phyloP scores from a whole-genome alignment of 495 filamentous ascomycete species.

The Talaromyces trachyspermus region DNA sequence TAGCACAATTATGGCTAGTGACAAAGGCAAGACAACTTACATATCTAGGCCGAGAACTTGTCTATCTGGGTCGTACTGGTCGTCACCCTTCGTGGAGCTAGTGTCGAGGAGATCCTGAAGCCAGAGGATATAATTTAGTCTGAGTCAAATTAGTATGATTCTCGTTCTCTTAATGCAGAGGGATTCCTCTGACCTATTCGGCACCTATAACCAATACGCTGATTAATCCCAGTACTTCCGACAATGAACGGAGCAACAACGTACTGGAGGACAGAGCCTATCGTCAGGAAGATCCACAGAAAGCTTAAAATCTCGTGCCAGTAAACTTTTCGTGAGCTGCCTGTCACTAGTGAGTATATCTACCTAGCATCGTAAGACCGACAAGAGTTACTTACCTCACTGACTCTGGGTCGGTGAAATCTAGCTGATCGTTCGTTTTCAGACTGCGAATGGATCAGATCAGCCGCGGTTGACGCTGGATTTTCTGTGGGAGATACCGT shows the following conservation, averaged over 20 bases:
- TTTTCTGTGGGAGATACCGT: too few relatives aligned
- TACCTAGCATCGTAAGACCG: background rate
- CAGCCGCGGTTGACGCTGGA: too few relatives aligned
- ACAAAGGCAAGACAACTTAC: constrained; percentile 20
- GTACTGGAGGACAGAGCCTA: constrained; percentile 83
- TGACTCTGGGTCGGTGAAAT: constrained; percentile 74
- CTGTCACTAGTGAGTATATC: constrained; percentile 20
- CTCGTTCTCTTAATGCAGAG: background rate
- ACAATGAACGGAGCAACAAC: constrained; percentile 10
- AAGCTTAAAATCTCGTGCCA: constrained; percentile 69
- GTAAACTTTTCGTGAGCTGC: constrained; percentile 73
- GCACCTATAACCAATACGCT: too few relatives aligned
- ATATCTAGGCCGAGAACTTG: constrained; percentile 74
- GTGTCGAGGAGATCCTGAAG: constrained; percentile 79
- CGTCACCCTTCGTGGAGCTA: constrained; percentile 44
- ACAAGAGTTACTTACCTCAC: constrained; percentile 45
- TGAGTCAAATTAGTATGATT: constrained; percentile 16
- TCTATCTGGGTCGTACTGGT: constrained; percentile 48
- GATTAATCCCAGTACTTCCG: too few relatives aligned
- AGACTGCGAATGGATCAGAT: too few relatives aligned
- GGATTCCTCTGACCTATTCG: constrained; percentile 45
- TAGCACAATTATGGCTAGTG: constrained; percentile 67
- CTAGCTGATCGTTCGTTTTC: constrained; percentile 57
- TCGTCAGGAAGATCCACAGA: constrained; percentile 63
- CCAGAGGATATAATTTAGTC: constrained; percentile 87